Percentiles rank a stretch among this genome's conserved stretches.
These are phyloP conservation scores for Lentithecium fluviatile DNA, from an alignment of 495 filamentous ascomycete genomes.

Conservation along the genomic window DNA sequence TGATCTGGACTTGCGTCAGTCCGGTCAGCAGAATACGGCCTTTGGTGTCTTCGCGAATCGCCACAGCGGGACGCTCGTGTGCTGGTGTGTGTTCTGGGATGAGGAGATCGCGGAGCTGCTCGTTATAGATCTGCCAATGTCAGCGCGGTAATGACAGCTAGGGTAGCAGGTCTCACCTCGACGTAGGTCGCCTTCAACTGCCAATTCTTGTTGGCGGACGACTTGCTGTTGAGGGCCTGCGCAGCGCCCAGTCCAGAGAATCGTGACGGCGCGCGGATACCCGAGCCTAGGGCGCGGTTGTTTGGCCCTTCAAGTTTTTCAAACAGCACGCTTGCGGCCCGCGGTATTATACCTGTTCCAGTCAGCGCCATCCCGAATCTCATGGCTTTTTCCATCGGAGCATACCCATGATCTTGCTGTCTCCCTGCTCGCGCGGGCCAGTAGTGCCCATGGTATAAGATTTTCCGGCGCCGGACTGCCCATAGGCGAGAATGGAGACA, in stretches of 20 bases:
- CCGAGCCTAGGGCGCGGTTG: slow-evolving; percentile 67
- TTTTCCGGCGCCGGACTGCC: slow-evolving; percentile 99
- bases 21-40: slow-evolving; percentile 93
- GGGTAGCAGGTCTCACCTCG: slow-evolving; percentile 56
- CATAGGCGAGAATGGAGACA: slow-evolving; percentile 96
- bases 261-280: slow-evolving; percentile 75
- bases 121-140: slow-evolving; percentile 80
- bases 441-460: slow-evolving; percentile 99
- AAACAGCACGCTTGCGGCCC: slow-evolving; percentile 83
- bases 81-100: slow-evolving; percentile 69
- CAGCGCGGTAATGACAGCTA: not conserved
- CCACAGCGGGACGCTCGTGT: slow-evolving; percentile 70
- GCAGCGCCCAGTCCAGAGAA: slow-evolving; percentile 64
- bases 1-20: slow-evolving; percentile 81
- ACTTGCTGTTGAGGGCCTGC: slow-evolving; percentile 51
- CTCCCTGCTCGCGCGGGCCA: slow-evolving; percentile 76
- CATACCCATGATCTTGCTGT: slow-evolving; percentile 75
- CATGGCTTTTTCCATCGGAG: not conserved
- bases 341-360: slow-evolving; percentile 79
- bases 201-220: slow-evolving; percentile 74
- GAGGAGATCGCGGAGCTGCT: slow-evolving; percentile 87
- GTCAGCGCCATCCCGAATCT: not conserved
- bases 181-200: slow-evolving; percentile 94
- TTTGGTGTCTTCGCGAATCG: slow-evolving; percentile 91
- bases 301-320: slow-evolving; percentile 72